Evolutionary conservation across 208 protist species (phyloP).

Genomic region (Trichomonas tenax): DNA sequence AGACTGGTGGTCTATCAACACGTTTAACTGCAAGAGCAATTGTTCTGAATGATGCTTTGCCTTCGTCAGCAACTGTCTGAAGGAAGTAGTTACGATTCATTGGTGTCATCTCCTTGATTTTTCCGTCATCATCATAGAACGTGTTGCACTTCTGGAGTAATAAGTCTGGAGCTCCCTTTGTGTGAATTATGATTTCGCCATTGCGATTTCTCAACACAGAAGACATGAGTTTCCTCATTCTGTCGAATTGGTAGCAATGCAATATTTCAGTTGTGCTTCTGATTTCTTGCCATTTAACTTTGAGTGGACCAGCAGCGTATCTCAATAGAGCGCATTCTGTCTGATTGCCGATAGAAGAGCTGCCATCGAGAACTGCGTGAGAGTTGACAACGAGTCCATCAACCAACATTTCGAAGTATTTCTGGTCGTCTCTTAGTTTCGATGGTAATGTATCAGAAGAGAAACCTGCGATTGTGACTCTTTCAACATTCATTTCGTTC

Average conservation of each 20-base stretch:
- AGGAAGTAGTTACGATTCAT: background rate
- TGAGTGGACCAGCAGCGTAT: background rate
- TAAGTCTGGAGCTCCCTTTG: background rate
- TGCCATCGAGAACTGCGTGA: background rate
- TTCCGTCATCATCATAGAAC: background rate
- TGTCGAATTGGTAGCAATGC: background rate
- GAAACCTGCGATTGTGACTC: conserved; percentile 8
- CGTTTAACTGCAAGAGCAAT: background rate
- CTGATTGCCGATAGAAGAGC: background rate
- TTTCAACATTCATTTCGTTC: conserved; percentile 28
- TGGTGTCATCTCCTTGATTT: background rate
- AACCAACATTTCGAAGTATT: background rate
- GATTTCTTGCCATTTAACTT: background rate
- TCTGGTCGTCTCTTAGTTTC: background rate
- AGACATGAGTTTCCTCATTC: background rate
- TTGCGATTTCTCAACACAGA: background rate
- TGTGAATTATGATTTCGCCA: background rate
- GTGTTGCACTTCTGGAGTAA: background rate
- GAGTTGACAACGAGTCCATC: background rate
- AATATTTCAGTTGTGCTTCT: background rate
- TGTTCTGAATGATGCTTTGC: background rate
- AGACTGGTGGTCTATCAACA: background rate
- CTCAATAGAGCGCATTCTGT: conserved; percentile 2
- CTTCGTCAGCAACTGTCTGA: background rate
- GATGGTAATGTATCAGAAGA: too few species aligned